These are phyloP conservation scores for Schizosaccharomyces japonicus DNA, from an alignment of 805 yeast genomes.

Conservation along the genomic window DNA sequence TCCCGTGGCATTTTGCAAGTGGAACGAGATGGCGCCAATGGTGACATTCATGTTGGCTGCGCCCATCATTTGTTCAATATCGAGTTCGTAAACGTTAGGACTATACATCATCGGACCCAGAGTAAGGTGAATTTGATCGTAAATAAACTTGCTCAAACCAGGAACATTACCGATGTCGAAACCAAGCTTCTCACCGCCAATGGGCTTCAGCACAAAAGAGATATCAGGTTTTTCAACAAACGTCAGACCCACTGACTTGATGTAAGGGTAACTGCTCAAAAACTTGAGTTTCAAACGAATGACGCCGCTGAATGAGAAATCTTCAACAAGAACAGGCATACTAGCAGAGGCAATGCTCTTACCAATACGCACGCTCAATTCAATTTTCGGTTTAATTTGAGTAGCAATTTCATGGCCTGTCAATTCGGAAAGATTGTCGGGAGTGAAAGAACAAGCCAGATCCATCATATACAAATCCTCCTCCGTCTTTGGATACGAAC, in stretches of 20 bases:
- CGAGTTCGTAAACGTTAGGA: slow-evolving; percentile 82
- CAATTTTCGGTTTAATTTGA: slow-evolving; percentile 58
- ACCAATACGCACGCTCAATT: slow-evolving; percentile 48
- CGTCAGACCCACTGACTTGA: slow-evolving; percentile 72
- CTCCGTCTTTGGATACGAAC: slow-evolving; percentile 72
- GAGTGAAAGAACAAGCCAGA: slow-evolving; percentile 80
- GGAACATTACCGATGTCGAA: slow-evolving; percentile 77
- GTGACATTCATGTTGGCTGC: slow-evolving; percentile 63
- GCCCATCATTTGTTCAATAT: slow-evolving; percentile 69
- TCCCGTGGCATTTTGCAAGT: slow-evolving; percentile 39
- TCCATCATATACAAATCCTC: slow-evolving; percentile 93
- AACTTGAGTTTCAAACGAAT: slow-evolving; percentile 67
- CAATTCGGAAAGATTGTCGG: slow-evolving; percentile 68
- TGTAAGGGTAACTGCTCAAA: slow-evolving; percentile 78
- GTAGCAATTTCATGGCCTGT: slow-evolving; percentile 66
- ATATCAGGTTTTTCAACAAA: slow-evolving; percentile 68
- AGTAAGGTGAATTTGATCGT: slow-evolving; percentile 64
- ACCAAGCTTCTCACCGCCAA: slow-evolving; percentile 64
- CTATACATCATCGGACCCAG: slow-evolving; percentile 70
- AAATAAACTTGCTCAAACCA: slow-evolving; percentile 60
- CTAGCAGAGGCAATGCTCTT: slow-evolving; percentile 46
- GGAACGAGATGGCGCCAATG: slow-evolving; percentile 60
- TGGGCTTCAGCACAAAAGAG: slow-evolving; percentile 58
- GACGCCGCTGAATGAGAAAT: slow-evolving; percentile 50
- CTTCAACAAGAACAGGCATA: slow-evolving; percentile 57